Evolutionary conservation across 345 rosid genomes (phyloP), one percentile per base, ranked within the genome.

Genomic region (Heritiera littoralis): DNA sequence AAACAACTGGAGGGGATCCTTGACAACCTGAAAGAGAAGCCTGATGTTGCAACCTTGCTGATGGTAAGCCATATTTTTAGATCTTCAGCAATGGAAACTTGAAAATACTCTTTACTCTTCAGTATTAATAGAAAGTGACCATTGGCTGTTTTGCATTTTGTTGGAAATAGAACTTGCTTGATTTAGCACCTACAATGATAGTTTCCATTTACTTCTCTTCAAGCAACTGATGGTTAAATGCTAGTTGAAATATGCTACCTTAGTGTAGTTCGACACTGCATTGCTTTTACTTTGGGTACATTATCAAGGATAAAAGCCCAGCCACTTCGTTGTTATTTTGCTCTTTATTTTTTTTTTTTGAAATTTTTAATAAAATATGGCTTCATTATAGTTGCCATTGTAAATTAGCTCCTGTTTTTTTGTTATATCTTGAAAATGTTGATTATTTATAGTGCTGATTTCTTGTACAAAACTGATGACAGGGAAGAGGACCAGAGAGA

Each of bases 1-100:
- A 94, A 91, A 83, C 99, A 96, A 81, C 83, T 96, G 46, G 99
- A 94, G 77, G 94, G 82, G 78, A 96, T 96, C 82, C 52, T 49
- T 49, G 52, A 49, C 52, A 11, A 49, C 52, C 13, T 49, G 52
- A 49, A 49, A 49, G 52, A 49, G 52, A 49, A 49, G 52, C 52
- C 52, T 49, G 52, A 49, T 49, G 52, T 49, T 49, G 52, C 52
- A 49, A 49, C 52, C 52, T 49, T 49, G 14, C 52, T 49, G 52
- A 10, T 49, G 52, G 52, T 49, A 49, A 49, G 52, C 76, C 80
- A 79, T 70, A 28, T 82, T 75, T 61, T 76, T 68, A 43, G 48
- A 11, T 68, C 11, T 68, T 45, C 3, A 2, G 12, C 15, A 28
- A 61, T 28, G 38, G 23, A 6, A 55, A 55, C 60, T 55, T 55